Base-by-base conservation (phyloP, 2,329 filamentous ascomycete species). In the Calonectria montana region DNA sequence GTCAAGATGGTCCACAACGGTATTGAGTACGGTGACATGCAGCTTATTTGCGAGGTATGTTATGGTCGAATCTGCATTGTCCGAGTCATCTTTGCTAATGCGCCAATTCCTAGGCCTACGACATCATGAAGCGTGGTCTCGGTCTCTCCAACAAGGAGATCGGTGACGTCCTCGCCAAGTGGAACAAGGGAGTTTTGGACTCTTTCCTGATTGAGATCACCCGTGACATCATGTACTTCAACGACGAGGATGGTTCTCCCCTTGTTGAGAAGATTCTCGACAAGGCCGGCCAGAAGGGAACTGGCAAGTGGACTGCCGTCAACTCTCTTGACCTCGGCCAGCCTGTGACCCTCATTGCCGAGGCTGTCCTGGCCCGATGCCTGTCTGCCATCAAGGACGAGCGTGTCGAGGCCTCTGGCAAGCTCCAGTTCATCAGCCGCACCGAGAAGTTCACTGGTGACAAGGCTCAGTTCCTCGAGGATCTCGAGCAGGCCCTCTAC, bases 1-100 rank as follows among this genome's bases (percentile, higher is more conserved):
- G 96, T 99, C 90, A 99, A 99, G 94, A 99, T 99, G 97, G 97
- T 99, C 76, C 97, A 99, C 93, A 99, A 99, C 88, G 97, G 97
- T 91, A 99, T 99, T 82, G 97, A 99, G 89, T 99, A 99, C 86
- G 97, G 97, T 92, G 97, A 99, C 89, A 99, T 99, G 97, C 97
- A 99, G 91, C 91, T 99, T 83, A 99, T 99, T 85, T 97, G 94
- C 87, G 97, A 99, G 93, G 96, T 98, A 88, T 81, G 91, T 70
- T 41, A 59, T 29, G 47, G 23, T 15, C 18, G 13, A 61, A 45
- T 12, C 10, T 5, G 37, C 23, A 6, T n/a, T 37, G 13, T 16
- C 15, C 16, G 7, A 3, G 5, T 8, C 29, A 18, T 18, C 41
- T n/a, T 43, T 29, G 45, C 18, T 25, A 35, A 55, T 5, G 7